Percentiles rank a stretch among this genome's conserved stretches.
These are phyloP conservation scores for Strombidium stylifer DNA, from an alignment of 73 alveolate species.

Conservation along the genomic window DNA sequence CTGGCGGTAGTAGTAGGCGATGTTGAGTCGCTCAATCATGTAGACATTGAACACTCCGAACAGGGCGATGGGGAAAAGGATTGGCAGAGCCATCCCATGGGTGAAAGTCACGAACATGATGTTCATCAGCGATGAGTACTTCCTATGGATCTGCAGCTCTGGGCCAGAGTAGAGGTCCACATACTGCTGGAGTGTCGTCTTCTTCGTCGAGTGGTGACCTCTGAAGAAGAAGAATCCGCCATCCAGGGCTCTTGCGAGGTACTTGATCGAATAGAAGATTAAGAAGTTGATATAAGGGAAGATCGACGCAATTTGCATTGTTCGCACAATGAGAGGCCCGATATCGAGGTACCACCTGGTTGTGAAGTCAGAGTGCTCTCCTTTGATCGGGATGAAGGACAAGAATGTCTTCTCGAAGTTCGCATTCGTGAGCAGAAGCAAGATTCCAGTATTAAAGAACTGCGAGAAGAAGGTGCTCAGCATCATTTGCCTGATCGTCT, in stretches of 20 bases:
- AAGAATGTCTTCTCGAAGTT: conserved; percentile 29
- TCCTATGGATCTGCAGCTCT: conserved; percentile 31
- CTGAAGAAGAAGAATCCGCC: conserved; percentile 11
- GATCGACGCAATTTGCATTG: conserved; percentile 40
- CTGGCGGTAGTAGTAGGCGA: conserved; percentile 41
- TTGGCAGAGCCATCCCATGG: conserved; percentile 55
- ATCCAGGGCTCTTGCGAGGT: conserved; percentile 10
- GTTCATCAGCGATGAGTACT: conserved; percentile 27
- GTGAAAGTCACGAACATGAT: conserved; percentile 23
- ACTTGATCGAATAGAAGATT: neutral
- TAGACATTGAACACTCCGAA: conserved; percentile 23
- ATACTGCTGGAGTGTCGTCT: conserved; percentile 31
- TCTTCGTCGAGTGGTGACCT: conserved; percentile 12
- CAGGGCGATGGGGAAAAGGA: conserved; percentile 43
- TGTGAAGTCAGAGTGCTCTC: conserved; percentile 37
- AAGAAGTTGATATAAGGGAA: conserved; percentile 38
- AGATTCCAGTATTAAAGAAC: conserved; percentile 52
- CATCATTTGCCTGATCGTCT: neutral
- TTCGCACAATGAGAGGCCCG: conserved; percentile 24
- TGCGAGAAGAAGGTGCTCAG: conserved; percentile 27
- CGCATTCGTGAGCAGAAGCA: conserved; percentile 32
- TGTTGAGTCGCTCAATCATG: conserved; percentile 23
- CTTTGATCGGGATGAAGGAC: conserved; percentile 35
- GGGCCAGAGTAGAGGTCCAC: conserved; percentile 62
- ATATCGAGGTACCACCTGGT: conserved; percentile 45